Evolutionary conservation across 805 yeast species (phyloP).

Genomic region (Blastobotrys parvus): DNA sequence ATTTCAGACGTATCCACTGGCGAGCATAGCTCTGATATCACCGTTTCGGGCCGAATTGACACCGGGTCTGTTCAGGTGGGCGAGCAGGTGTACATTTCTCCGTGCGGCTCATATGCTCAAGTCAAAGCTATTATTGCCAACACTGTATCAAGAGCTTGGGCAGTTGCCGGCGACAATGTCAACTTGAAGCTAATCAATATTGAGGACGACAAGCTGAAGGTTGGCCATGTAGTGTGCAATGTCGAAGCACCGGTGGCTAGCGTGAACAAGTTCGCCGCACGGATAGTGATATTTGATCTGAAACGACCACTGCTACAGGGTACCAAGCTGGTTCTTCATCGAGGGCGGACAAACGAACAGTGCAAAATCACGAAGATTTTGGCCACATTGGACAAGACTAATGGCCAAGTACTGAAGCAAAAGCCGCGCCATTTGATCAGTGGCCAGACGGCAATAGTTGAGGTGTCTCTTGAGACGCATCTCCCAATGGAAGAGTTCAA

Average conservation of each 20-base stretch:
- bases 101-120: conserved; percentile 31
- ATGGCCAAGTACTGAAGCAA: conserved; percentile 26
- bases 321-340: conserved; percentile 65
- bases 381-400: conserved; percentile 26
- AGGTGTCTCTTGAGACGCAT: conserved; percentile 40
- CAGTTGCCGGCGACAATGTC: conserved; percentile 49
- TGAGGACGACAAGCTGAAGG: conserved; percentile 39
- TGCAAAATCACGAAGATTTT: conserved; percentile 50
- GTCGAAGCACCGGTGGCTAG: conserved; percentile 40
- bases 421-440: conserved; percentile 54
- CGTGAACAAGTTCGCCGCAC: conserved; percentile 43
- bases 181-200: conserved; percentile 34
- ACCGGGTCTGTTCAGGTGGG: conserved; percentile 67
- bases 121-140: conserved; percentile 17
- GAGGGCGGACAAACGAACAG: conserved; percentile 66
- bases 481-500: conserved; percentile 46
- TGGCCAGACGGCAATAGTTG: conserved; percentile 51
- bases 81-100: conserved; percentile 51
- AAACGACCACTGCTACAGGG: conserved; percentile 72
- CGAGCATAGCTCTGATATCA: conserved; percentile 40
- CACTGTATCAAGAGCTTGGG: conserved; percentile 21
- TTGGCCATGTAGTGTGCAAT: conserved; percentile 60
- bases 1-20: conserved; percentile 54
- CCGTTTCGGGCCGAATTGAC: conserved; percentile 56
- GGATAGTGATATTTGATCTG: conserved; percentile 56